These are phyloP conservation scores for Tetragonia tetragonoides DNA, from an alignment of 148 eudicot genomes.

Conservation along the genomic window DNA sequence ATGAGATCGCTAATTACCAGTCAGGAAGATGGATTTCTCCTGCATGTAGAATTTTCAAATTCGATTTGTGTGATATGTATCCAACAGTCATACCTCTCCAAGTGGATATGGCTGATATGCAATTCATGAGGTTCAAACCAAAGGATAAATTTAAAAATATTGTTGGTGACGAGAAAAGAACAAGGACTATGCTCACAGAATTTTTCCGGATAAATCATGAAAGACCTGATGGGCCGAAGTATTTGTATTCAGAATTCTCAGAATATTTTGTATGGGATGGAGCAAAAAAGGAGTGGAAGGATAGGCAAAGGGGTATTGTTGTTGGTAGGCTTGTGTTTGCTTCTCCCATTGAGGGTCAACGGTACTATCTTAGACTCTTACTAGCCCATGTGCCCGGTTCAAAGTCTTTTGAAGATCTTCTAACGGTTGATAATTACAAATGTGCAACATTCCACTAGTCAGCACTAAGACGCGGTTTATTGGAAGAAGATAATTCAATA, in stretches of 20 bases:
- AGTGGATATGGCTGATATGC: too few species aligned
- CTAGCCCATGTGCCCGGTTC: neutral
- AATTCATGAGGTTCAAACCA: too few species aligned
- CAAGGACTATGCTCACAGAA: too few species aligned
- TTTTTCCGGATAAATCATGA: too few species aligned
- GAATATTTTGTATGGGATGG: too few species aligned
- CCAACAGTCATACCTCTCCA: too few species aligned
- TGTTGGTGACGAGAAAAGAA: too few species aligned
- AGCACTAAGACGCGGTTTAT: neutral
- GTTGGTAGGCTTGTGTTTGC: slow-evolving; percentile 4
- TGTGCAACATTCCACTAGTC: neutral
- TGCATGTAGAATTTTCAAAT: slow-evolving; percentile 1
- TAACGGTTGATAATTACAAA: neutral
- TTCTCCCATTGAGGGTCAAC: neutral
- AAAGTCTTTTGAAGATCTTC: neutral
- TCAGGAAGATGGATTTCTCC: slow-evolving; percentile 17
- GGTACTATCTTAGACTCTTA: neutral
- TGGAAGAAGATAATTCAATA: neutral
- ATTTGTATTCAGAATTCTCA: too few species aligned
- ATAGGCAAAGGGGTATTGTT: neutral
- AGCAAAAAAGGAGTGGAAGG: too few species aligned
- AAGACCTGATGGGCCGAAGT: too few species aligned
- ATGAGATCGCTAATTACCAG: slow-evolving; percentile 15
- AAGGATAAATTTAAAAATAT: too few species aligned
- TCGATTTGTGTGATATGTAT: slow-evolving; percentile 1